Evolutionary conservation across 306 rosid genomes (phyloP), one percentile per base, ranked within the genome.

Genomic region (Medicago truncatula): DNA sequence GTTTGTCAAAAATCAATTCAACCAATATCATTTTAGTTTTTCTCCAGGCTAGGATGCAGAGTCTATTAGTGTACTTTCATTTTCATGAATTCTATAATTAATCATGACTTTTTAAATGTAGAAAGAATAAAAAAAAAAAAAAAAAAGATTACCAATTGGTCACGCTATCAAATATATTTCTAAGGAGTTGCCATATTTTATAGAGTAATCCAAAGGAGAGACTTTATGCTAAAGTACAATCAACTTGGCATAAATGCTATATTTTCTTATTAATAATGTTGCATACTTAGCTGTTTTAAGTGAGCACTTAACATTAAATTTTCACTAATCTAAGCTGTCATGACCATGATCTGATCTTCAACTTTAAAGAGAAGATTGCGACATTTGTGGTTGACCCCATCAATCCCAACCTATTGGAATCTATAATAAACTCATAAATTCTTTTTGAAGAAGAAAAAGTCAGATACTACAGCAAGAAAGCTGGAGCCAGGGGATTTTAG

Each of bases 271-370:
- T 39, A 50, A 39, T 34, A 18, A 20, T 66, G 56, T 18, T 13
- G 4, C 2, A 25, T 34, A 77, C 53, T 39, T 50, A 12, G 41
- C 23, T 43, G 56, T 61, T 50, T 25, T 23, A 23, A 63, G 31
- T 7, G 11, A 31, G 20, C 67, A 31, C 43, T 61, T 61, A 61
- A 7, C 44, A 15, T 61, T 61, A 31, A 61, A 31, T 67, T 58
- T 65, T 17, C 57, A 9, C 6, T 56, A 3, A 8, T 63, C 38
- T 67, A 80, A 67, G 88, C 83, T 85, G 90, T 67, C 81, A 71
- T 12, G 85, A 67, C 47, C 77, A 77, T 44, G 46, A 16, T 25
- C 47, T 36, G 46, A 16, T 25, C 47, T 36, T 70, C n/a, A 34
- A 65, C 76, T 80, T 73, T 36, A 49, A 53, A 36, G n/a, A 20